These are phyloP conservation scores for Hydnomerulius pinastri DNA, from an alignment of 768 basidiomycete species.

Conservation along the genomic window DNA sequence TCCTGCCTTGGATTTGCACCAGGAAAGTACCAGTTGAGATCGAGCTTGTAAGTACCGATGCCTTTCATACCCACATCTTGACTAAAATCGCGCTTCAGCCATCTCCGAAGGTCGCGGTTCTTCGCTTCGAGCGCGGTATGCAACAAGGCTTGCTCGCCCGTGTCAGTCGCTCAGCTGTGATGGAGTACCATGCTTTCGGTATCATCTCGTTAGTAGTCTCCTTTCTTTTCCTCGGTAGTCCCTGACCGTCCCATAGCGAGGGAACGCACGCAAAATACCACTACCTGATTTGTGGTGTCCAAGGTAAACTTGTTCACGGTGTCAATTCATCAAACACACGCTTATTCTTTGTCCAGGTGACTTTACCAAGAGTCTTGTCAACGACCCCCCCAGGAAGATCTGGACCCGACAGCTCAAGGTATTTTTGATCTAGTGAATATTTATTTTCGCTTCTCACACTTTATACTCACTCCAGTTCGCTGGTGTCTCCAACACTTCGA, in stretches of 20 bases:
- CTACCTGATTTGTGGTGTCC: conserved; percentile 81
- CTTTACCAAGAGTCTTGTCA: conserved; percentile 72
- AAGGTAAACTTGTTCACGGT: conserved; percentile 40
- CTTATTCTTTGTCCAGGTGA: conserved; percentile 46
- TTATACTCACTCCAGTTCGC: conserved; percentile 52
- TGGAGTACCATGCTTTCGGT: conserved; percentile 85
- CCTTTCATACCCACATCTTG: background rate
- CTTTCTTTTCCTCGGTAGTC: conserved; percentile 2
- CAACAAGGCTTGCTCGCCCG: conserved; percentile 78
- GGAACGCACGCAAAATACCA: conserved; percentile 73
- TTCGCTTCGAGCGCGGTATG: conserved; percentile 82
- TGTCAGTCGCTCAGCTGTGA: conserved; percentile 68
- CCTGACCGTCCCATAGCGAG: conserved; percentile 46
- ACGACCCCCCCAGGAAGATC: conserved; percentile 64
- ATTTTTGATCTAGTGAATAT: conserved; percentile 6
- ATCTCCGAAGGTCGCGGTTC: conserved; percentile 75
- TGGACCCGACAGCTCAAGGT: conserved; percentile 86
- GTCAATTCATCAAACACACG: background rate
- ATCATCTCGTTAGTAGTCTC: conserved; percentile 61
- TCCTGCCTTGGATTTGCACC: conserved; percentile 75
- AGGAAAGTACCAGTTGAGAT: conserved; percentile 74
- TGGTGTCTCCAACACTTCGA: conserved; percentile 79
- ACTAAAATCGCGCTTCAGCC: conserved; percentile 46
- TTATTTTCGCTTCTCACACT: conserved; percentile 5
- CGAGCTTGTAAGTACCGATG: conserved; percentile 58